A percentile compares a stretch with the other conserved stretches of the same genome.
These are phyloP conservation scores for Colletotrichum trifolii DNA, from an alignment of 2,329 filamentous ascomycete genomes.

Conservation along the genomic window DNA sequence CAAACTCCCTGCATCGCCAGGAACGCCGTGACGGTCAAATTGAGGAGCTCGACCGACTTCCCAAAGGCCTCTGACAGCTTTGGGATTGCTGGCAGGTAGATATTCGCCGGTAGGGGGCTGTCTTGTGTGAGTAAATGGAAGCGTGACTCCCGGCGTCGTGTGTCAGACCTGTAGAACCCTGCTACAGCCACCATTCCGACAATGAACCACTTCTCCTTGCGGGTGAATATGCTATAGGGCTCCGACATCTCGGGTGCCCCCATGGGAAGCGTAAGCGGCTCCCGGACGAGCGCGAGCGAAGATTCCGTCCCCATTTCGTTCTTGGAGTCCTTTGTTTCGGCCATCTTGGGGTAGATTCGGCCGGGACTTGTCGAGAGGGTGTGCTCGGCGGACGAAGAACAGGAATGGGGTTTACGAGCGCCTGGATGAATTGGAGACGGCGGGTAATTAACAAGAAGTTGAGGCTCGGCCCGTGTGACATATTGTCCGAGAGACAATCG, in stretches of 20 bases:
- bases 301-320: background rate
- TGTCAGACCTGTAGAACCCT: slow-evolving; percentile 39
- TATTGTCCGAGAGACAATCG: too few relatives aligned
- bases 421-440: too few relatives aligned
- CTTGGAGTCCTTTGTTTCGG: slow-evolving; percentile 1
- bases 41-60: slow-evolving; percentile 44
- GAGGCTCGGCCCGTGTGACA: background rate
- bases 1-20: slow-evolving; percentile 45
- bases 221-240: slow-evolving; percentile 41
- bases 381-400: too few relatives aligned
- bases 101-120: slow-evolving; percentile 48
- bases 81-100: slow-evolving; percentile 48
- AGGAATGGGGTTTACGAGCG: too few relatives aligned
- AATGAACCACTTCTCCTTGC: slow-evolving; percentile 42
- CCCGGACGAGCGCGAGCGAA: background rate
- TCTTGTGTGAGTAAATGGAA: background rate
- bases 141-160: too few relatives aligned
- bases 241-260: background rate
- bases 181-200: slow-evolving; percentile 42
- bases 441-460: background rate
- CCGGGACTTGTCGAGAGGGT: slow-evolving; percentile 1
- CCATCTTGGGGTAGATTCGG: slow-evolving; percentile 10
- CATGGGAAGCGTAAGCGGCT: slow-evolving; percentile 24
- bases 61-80: slow-evolving; percentile 43
- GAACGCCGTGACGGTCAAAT: slow-evolving; percentile 47